These are phyloP conservation scores for Funneliformis caledonium DNA, from an alignment of 371 early-diverging fungal genomes.

Conservation along the genomic window DNA sequence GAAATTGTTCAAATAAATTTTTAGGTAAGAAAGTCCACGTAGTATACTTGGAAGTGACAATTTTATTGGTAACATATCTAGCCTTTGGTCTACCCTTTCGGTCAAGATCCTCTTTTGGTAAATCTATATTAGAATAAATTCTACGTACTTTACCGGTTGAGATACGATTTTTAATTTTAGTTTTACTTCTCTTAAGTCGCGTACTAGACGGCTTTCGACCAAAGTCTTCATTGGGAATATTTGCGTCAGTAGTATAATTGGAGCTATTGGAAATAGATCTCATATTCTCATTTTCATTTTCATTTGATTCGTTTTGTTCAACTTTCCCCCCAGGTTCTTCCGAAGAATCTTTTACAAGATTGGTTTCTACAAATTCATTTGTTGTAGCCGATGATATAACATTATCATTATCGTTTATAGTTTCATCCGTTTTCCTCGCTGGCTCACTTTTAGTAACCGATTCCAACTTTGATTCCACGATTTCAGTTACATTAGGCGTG, in stretches of 20 bases:
- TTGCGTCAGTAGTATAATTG: neutral
- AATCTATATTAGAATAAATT: slow-evolving; percentile 68
- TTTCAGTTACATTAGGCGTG: neutral
- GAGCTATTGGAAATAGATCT: no score
- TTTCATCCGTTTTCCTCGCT: neutral
- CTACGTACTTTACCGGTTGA: slow-evolving; percentile 49
- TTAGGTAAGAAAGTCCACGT: slow-evolving; percentile 83
- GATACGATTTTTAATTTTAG: slow-evolving; percentile 25
- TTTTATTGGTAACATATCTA: slow-evolving; percentile 38
- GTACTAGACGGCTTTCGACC: neutral
- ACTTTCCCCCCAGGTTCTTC: neutral
- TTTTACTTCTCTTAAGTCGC: neutral
- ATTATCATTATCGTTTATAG: neutral
- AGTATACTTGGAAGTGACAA: slow-evolving; percentile 71
- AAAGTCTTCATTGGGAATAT: neutral
- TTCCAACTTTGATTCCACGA: neutral
- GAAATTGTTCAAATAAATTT: slow-evolving; percentile 88
- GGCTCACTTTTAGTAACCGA: neutral
- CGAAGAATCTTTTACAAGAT: neutral
- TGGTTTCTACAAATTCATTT: neutral
- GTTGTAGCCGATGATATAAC: neutral
- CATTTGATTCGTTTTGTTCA: neutral
- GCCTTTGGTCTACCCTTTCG: slow-evolving; percentile 8
- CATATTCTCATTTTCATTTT: neutral
- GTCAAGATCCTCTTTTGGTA: slow-evolving; percentile 39